Evolutionary conservation across 371 early-diverging fungal genomes (phyloP).

Genomic region (Coemansia sp.): DNA sequence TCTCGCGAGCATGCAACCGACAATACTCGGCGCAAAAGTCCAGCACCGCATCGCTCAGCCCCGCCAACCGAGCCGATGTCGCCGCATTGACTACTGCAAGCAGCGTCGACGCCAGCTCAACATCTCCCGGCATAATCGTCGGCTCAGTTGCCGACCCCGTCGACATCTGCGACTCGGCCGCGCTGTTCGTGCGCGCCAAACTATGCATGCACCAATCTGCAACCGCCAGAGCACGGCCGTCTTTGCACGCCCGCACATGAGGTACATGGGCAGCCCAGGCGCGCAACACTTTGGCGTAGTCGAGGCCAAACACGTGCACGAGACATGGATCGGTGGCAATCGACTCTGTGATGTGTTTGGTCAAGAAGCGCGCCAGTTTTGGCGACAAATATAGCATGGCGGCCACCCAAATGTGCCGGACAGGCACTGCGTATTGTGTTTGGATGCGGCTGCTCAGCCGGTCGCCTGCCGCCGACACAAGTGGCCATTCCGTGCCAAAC

Average conservation of each 20-base stretch:
- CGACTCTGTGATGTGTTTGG: slow-evolving; percentile 33
- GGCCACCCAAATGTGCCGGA: slow-evolving; percentile 44
- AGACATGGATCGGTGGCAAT: slow-evolving; percentile 30
- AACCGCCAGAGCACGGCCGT: slow-evolving; percentile 16
- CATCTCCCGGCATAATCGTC: slow-evolving; percentile 26
- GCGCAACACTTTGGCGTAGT: slow-evolving; percentile 38
- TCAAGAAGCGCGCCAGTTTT: slow-evolving; percentile 30
- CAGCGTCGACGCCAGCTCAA: slow-evolving; percentile 23
- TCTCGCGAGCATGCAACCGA: slow-evolving; percentile 29
- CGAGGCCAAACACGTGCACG: slow-evolving; percentile 25
- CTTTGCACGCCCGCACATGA: slow-evolving; percentile 39
- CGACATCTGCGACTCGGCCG: slow-evolving; percentile 38
- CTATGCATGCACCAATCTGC: slow-evolving; percentile 27
- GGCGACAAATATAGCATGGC: slow-evolving; percentile 40
- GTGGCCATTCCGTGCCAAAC: slow-evolving; percentile 30
- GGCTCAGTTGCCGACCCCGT: slow-evolving; percentile 8
- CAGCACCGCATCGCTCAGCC: slow-evolving; percentile 19
- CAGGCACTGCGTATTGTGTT: slow-evolving; percentile 34
- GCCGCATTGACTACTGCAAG: slow-evolving; percentile 27
- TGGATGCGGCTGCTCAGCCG: slow-evolving; percentile 36
- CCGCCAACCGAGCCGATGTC: slow-evolving; percentile 18
- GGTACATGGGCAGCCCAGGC: slow-evolving; percentile 43
- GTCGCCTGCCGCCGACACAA: slow-evolving; percentile 19
- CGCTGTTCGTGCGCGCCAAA: slow-evolving; percentile 8
- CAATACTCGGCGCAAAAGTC: slow-evolving; percentile 43